Base-by-base conservation (phyloP, 306 rosid genomes). In the Vigna radiata region DNA sequence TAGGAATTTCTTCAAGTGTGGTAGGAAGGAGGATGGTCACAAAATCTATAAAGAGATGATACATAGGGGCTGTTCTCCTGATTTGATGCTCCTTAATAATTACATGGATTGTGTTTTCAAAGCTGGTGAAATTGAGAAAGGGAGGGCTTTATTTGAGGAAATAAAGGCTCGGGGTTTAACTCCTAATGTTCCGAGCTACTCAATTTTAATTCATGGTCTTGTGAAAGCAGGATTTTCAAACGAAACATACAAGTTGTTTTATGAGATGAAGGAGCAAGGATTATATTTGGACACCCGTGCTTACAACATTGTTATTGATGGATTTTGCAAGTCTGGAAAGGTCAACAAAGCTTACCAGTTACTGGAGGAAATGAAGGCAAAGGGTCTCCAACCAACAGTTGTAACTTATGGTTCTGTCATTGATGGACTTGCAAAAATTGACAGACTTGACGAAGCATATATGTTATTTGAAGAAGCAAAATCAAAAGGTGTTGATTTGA, bases 401-500 rank as follows among this genome's bases (percentile, higher is more conserved):
- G 93, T 95, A 65, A 90, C 98, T 49, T 95, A 95, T 66, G 98
- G 97, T 74, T 92, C 91, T 73, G 96, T 95, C 61, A 75, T 95
- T 17, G 97, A 95, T 73, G 97, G 97, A 77, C 97, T 95, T 72
- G 89, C 96, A 54, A 90, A 92, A 91, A 92, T 90, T 44, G 97
- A 92, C 81, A 83, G 98, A 82, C 96, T 95, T 31, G 98, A 95
- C 62, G 98, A 95, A 91, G 96, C 97, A 23, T 95, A 92, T 77
- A 92, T 90, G 97, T 86, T 95, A 52, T 95, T 92, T 73, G 98
- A 95, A 88, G 97, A 95, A 89, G 97, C 95, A 72, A 92, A 92
- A 83, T 81, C 92, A 65, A 90, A 83, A 70, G 92, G 89, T 75
- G 52, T 89, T 78, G 93, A 95, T 75, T 41, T 90, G 72, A 95